A percentile compares a stretch with the other conserved stretches of the same genome.
Evolutionary conservation across 176 grass and related monocot genomes (phyloP).

Genomic region (Cenchrus purpureus): DNA sequence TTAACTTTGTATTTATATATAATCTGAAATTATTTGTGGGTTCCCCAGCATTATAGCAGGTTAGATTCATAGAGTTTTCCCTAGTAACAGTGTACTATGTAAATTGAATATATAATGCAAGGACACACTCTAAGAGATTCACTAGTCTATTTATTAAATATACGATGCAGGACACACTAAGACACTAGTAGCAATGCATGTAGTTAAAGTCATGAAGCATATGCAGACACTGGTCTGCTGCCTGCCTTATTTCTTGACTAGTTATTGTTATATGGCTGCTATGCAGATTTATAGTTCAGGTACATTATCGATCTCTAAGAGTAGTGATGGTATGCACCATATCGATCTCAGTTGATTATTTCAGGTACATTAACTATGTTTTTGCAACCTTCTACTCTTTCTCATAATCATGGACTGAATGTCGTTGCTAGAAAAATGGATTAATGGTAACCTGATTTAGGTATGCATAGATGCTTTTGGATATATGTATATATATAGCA

Average conservation of each 20-base stretch:
- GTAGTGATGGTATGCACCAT: no score
- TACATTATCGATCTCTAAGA: no score
- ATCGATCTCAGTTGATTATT: no score
- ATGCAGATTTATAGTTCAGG: no score
- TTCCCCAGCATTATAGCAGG: background rate
- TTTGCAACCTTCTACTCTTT: no score
- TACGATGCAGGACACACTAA: background rate
- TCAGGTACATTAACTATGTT: no score
- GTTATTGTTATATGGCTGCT: no score
- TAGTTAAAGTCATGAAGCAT: background rate
- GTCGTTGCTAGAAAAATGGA: no score
- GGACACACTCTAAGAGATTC: background rate
- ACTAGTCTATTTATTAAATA: no score
- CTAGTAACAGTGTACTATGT: background rate
- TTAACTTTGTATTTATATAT: background rate
- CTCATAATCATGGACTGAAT: no score
- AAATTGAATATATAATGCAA: background rate
- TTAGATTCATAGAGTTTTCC: background rate
- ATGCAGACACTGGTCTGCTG: background rate
- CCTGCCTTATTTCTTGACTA: background rate
- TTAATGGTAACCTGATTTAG: no score
- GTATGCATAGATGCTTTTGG: no score
- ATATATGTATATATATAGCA: background rate
- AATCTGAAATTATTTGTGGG: background rate
- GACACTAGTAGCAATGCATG: background rate